phyloP scores from a whole-genome alignment of 768 basidiomycete genomes.

The Imleria badia region DNA sequence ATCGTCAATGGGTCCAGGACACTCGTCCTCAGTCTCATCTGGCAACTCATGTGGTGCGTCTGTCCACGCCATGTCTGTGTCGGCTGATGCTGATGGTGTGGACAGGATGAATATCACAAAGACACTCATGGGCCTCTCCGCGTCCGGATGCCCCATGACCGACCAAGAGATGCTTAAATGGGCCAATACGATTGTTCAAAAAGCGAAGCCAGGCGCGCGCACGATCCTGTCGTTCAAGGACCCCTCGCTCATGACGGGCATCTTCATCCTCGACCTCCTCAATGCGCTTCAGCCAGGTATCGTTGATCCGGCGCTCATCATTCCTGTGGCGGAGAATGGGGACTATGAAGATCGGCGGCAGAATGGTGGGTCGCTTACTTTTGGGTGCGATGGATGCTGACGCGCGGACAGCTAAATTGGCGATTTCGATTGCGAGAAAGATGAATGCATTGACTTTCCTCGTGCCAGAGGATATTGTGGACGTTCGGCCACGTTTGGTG shows the following conservation, averaged over 20 bases:
- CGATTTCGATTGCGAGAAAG: conserved; percentile 98
- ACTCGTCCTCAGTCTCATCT: conserved; percentile 91
- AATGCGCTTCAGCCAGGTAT: conserved; percentile 92
- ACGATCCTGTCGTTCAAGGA: conserved; percentile 94
- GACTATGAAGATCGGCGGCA: conserved; percentile 86
- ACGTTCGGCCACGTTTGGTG: conserved; percentile 87
- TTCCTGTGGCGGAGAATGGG: conserved; percentile 56
- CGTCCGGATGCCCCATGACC: conserved; percentile 77
- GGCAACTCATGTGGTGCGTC: conserved; percentile 92
- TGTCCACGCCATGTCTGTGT: no score
- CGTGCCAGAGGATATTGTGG: conserved; percentile 96
- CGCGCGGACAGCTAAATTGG: conserved; percentile 74
- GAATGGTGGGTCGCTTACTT: conserved; percentile 65
- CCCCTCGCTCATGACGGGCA: conserved; percentile 78
- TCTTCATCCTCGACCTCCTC: conserved; percentile 92
- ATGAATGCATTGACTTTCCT: conserved; percentile 95
- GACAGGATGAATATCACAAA: conserved; percentile 82
- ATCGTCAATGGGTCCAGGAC: conserved; percentile 94
- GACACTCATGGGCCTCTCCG: conserved; percentile 74
- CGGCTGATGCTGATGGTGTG: background rate
- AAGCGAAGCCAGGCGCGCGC: conserved; percentile 54
- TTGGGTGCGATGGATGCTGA: background rate
- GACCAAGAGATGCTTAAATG: conserved; percentile 95
- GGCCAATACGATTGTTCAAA: conserved; percentile 89
- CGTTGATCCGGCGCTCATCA: conserved; percentile 84